These are phyloP conservation scores for Aechmea fasciata DNA, from an alignment of 176 grass and related monocot genomes.

Conservation along the genomic window DNA sequence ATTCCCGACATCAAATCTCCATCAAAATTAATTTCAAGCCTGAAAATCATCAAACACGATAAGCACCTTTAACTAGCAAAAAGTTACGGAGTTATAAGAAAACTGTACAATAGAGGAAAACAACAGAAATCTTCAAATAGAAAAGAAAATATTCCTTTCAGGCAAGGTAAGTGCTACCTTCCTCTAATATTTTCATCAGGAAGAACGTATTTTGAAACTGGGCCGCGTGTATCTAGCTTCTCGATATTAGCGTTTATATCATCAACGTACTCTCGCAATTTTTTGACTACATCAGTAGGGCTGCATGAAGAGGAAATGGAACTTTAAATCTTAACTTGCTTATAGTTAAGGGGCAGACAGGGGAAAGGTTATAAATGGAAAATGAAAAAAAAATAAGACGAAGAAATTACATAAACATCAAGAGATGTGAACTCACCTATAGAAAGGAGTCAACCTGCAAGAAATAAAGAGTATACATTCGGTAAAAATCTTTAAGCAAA, in stretches of 20 bases:
- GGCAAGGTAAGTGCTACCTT: slow-evolving; percentile 41
- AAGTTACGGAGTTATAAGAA: background rate
- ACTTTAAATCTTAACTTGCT: background rate
- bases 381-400: slow-evolving; percentile 7
- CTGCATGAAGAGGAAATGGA: slow-evolving; percentile 35
- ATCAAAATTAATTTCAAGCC: slow-evolving; percentile 60
- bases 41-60: slow-evolving; percentile 11
- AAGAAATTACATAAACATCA: background rate
- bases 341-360: background rate
- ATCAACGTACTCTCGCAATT: slow-evolving; percentile 59
- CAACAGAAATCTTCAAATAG: background rate
- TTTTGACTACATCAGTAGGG: slow-evolving; percentile 50
- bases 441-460: slow-evolving; percentile 98
- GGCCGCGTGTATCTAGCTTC: slow-evolving; percentile 57
- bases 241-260: slow-evolving; percentile 73
- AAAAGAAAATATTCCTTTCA: background rate
- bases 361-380: no score
- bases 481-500: background rate
- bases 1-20: slow-evolving; percentile 79
- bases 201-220: slow-evolving; percentile 92
- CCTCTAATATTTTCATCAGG: slow-evolving; percentile 85
- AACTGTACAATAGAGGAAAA: background rate
- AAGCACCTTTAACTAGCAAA: background rate
- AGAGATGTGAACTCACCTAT: slow-evolving; percentile 39
- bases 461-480: slow-evolving; percentile 1